A percentile compares a stretch with the other conserved stretches of the same genome.
Evolutionary conservation across 1,284 basidiomycete species (phyloP).

Genomic region (Ustanciosporium gigantosporum): DNA sequence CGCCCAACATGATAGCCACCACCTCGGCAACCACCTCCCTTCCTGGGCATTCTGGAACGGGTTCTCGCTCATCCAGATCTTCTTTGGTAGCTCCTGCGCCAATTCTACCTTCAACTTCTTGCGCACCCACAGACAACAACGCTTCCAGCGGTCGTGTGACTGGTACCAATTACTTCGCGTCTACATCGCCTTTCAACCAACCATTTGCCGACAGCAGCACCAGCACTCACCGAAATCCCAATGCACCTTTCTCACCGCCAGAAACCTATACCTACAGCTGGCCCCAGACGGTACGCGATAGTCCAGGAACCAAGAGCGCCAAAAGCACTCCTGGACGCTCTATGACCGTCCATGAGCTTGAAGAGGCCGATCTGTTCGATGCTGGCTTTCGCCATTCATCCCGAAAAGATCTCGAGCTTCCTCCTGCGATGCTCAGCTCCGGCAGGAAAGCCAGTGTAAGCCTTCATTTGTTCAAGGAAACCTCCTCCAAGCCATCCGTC

Average conservation of each 20-base stretch:
- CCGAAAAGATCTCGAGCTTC: slow-evolving; percentile 31
- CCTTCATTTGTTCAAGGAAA: slow-evolving; percentile 55
- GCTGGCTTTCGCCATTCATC: slow-evolving; percentile 15
- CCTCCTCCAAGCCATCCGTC: slow-evolving; percentile 26
- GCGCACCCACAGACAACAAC: neutral
- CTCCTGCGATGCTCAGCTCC: slow-evolving; percentile 45
- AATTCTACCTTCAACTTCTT: neutral
- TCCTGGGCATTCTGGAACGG: no score
- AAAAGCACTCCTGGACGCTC: slow-evolving; percentile 39
- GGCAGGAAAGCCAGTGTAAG: slow-evolving; percentile 54
- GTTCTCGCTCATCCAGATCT: no score
- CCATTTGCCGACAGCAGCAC: neutral
- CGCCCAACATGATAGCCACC: slow-evolving; percentile 6
- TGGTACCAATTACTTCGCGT: no score
- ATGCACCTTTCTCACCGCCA: slow-evolving; percentile 25
- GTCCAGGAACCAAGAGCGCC: slow-evolving; percentile 30
- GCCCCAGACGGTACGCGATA: slow-evolving; percentile 16
- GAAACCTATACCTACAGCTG: slow-evolving; percentile 28
- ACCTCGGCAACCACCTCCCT: slow-evolving; percentile 1
- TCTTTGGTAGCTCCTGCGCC: neutral
- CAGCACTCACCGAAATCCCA: neutral
- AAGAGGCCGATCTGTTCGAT: slow-evolving; percentile 8
- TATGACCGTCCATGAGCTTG: slow-evolving; percentile 6
- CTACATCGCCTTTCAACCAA: neutral
- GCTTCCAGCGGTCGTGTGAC: neutral